Evolutionary conservation across 176 grass and related monocot species (phyloP), one percentile per base, ranked within the genome.

Genomic region (Hyparrhenia diplandra): DNA sequence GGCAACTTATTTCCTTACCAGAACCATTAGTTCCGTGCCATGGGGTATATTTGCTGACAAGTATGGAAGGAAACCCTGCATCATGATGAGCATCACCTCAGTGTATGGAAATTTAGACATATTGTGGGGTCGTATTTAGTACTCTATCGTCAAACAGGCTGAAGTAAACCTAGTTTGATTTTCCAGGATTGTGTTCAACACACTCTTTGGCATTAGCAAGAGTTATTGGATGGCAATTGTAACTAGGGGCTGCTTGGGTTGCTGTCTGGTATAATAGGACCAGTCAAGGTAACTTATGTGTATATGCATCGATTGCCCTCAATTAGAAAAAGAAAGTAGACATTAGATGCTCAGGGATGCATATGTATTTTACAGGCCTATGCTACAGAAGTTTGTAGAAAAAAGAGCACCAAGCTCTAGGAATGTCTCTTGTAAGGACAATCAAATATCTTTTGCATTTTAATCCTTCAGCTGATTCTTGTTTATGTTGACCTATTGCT

Each of bases 1-100:
- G 58, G 86, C 83, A 54, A 29, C 77, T 49, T 89, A 87, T 82
- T 86, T 94, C 80, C 75, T 91, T 65, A 86, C 83, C 59, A 89
- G 88, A 89, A 85, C 86, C 30, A 47, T 88, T 58, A 91, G 83
- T 78, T 81, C 89, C 70, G 83, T 91, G 43, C 86, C 89, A 29
- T 94, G 88, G 92, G 92, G 92, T 29, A 74, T 88, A 17, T n/a
- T 94, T 76, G 92, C 92, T 67, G 88, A 94, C 89, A 85, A 88
- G 76, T 87, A 89, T 45, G 92, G 92, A 51, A 84, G 92, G 60
- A n/a, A 94, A 10, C 88, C 86, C 2, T 87, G 89, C 78, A 86
- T 94, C 52, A 36, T 89, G 47, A 91, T 89, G 69, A 89, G 86
- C 64, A 88, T 94, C 20, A 42, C 88, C 58, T 81, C 92, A 47